Base-by-base conservation (phyloP, 2,329 filamentous ascomycete species). In the Corynespora cassiicola region DNA sequence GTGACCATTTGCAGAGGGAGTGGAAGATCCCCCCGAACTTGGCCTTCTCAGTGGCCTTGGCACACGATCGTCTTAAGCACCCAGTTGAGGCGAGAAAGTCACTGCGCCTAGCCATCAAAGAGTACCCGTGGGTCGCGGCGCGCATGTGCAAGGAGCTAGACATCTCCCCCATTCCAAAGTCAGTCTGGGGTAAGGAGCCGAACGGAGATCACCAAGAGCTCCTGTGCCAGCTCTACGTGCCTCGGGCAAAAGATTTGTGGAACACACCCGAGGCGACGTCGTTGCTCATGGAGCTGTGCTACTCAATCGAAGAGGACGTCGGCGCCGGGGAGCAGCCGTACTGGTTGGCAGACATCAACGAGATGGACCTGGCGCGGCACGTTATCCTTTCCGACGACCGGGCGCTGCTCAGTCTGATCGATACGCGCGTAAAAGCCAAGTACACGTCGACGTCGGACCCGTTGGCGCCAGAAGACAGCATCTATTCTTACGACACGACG, bases 41-140 rank as follows among this genome's bases (percentile, higher is more conserved):
- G 19, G 78, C 81, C 31, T 89, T 94, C 60, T 92, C 87, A 6
- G 73, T 88, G 6, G 82, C 86, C 1, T 77, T 96, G 23, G 91
- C 92, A 3, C 80, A 87, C 45, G 76, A 90, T 28, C 86, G 90
- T 45, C 72, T 86, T 9, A 82, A 84, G 26, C 82, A 92, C 39
- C 73, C 73, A 2, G 76, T 78, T 12, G 81, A 83, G 30, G 87
- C 88, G 21, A 81, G 84, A 44, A 75, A 78, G 36, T 72, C 82
- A 6, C 76, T 97, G 6, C 74, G 76, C 5, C 73, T 77, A 6
- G 87, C 89, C 2, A 87, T 96, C 65, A 76, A 82, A 39, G 75
- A 75, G 18, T 82, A 90, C 36, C 92, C 94, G 0, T 99, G 91
- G 90, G 76, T 96, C 2, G 90, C 92, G 56, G 84, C 81, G 36